Evolutionary conservation across 2,329 filamentous ascomycete species (phyloP), one percentile per base, ranked within the genome.

Genomic region (Thelonectria discophora): DNA sequence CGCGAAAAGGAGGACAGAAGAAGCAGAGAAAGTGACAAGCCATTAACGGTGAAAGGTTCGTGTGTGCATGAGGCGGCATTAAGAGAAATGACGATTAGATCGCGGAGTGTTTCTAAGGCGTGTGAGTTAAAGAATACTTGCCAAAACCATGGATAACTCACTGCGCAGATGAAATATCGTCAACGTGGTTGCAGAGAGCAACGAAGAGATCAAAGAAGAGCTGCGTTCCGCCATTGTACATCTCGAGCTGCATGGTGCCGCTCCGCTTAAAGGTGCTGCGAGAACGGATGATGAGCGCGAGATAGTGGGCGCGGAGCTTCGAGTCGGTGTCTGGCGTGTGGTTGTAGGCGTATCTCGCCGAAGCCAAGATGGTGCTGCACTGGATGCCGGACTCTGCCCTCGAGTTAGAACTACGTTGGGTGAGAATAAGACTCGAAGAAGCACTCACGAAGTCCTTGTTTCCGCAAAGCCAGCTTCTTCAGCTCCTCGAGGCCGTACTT

Each of bases 181-280:
- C 92, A 73, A 97, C 91, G 74, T 97, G 92, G 75, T 97, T 97
- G 79, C 91, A 93, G 79, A 97, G 87, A 17, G 94, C 93, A 52
- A 97, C 94, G 75, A 97, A 97, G 46, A 97, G 82, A 74, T 97
- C 94, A 75, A 97, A 97, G 81, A 97, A 97, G 61, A 97, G 82
- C 73, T 91, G 86, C 1, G 83, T 91, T 55, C 92, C 92, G 27
- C 94, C 94, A 64, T 88, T 87, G 76, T 91, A 91, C 93, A 97
- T 97, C 80, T 97, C 93, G 69, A 92, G 87, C 79, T 97, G 94
- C 93, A 97, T 97, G 3, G 93, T 97, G 56, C 93, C 93, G 77
- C 93, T 97, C 57, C 92, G 86, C 83, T 97, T 97, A 80, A 97
- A 97, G 2, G 92, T 97, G 73, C 87, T 86, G 68, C 94, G 87